Percentiles rank a stretch among this genome's conserved stretches.
phyloP scores from a whole-genome alignment of 2,329 filamentous ascomycete species.

The Cadophora malorum region DNA sequence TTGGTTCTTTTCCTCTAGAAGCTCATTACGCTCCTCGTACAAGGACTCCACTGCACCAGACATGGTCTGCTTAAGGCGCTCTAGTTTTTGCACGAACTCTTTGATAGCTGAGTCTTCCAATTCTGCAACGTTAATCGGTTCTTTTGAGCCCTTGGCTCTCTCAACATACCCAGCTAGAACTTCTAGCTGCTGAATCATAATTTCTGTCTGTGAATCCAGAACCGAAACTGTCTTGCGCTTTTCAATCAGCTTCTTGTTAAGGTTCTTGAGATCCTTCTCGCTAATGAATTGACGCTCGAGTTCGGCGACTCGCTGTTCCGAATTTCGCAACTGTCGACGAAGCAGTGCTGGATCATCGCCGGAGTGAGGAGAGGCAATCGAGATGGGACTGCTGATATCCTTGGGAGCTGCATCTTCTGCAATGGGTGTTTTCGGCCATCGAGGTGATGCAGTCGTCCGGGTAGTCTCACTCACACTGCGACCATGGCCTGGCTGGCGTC shows the following conservation, averaged over 20 bases:
- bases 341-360: constrained; percentile 70
- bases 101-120: constrained; percentile 91
- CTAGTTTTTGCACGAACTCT: constrained; percentile 80
- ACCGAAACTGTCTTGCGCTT: constrained; percentile 96
- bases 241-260: constrained; percentile 87
- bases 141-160: constrained; percentile 81
- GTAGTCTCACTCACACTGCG: constrained; percentile 72
- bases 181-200: constrained; percentile 91
- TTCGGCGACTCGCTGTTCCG: constrained; percentile 85
- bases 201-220: constrained; percentile 91
- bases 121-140: constrained; percentile 79
- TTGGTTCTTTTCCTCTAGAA: constrained; percentile 84
- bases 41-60: constrained; percentile 63
- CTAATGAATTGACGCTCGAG: constrained; percentile 78
- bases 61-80: constrained; percentile 66
- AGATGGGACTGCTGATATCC: constrained; percentile 76
- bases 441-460: constrained; percentile 66
- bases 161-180: constrained; percentile 89
- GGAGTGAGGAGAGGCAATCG: constrained; percentile 62
- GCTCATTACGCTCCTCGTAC: constrained; percentile 75
- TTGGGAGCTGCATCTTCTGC: constrained; percentile 59
- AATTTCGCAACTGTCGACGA: constrained; percentile 78
- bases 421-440: constrained; percentile 72
- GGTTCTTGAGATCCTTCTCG: constrained; percentile 58
- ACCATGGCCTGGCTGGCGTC: constrained; percentile 56